Evolutionary conservation across 805 yeast species (phyloP), one percentile per base, ranked within the genome.

Genomic region (Wickerhamiella kazuoi): DNA sequence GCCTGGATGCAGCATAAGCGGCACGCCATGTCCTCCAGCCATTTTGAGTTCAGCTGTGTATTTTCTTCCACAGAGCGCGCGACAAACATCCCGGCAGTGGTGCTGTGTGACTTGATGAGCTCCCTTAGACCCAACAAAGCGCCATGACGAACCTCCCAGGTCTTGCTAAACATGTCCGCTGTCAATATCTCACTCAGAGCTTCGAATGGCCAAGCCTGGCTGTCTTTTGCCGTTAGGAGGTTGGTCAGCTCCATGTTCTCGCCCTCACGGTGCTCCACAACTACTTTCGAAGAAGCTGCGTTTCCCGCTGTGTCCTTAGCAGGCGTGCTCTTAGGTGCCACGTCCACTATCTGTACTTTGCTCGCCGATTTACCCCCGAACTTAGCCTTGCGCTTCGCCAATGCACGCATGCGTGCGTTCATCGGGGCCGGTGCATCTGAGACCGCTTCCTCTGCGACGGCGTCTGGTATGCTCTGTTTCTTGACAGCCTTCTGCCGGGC

Each of bases 141-240:
- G 28, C 98, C 99, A 59, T 90, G 99, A 49, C 99, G 72, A 14
- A 77, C 68, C 60, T 90, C 97, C 99, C 99, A 90, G 33, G 68
- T 66, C 31, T 82, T 93, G 44, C 77, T 76, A 53, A 82, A 82
- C 42, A 90, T 60, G 49, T 84, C 94, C 30, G 72, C 72, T 43
- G 83, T 61, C 30, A 90, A 59, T 18, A 84, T 62, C 53, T 82
- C 96, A 57, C 78, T 84, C 11, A 87, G 76, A 16, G 95, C 94
- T 63, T 86, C 95, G 49, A 86, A 82, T 39, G 83, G 93, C 96
- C 97, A 90, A 0, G 81, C 78, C 30, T 76, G 64, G 5, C 73
- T 72, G 31, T 77, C 71, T 44, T 79, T 82, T 47, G 76, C 77
- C 14, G 80, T 74, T 15, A 80, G 59, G 8, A 78, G 66, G 15